Evolutionary conservation across 768 basidiomycete genomes (phyloP), one percentile per base, ranked within the genome.

Genomic region (Phaeotremella skinneri): DNA sequence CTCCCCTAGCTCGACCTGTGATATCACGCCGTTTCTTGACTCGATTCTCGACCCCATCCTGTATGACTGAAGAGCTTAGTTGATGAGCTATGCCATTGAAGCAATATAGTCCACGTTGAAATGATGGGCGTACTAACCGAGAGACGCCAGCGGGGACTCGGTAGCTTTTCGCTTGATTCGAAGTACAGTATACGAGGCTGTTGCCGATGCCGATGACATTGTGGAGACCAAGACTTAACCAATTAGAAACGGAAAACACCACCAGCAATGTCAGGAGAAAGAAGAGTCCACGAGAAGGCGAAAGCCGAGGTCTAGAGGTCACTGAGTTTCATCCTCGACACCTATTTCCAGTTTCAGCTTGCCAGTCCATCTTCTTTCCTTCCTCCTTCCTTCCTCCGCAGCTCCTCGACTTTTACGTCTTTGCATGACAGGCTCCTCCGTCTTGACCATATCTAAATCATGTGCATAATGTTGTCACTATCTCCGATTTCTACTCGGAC

Each of bases 121-220:
- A n/a, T n/a, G n/a, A 6, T 45, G 21, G 23, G 9, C 37, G n/a
- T 23, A 61, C 66, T 52, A 30, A 77, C 77, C 73, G 17, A 78
- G 62, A 4, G 73, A 73, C 13, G 72, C 67, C 21, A 78, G 61
- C 0, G 76, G 77, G 3, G 68, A 56, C 30, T 78, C 76, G 14
- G 72, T 78, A 13, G 74, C 72, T 61, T 77, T 78, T 11, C 77
- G 61, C 66, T 78, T 78, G 75, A 78, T 77, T 6, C 76, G 51
- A 20, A 78, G 56, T 25, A 78, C 69, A 6, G 76, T 77, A 56
- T 69, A 69, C 11, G 43, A 45, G 21, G 43, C 43, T n/a, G 59
- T 58, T 17, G 61, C 56, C 7, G 49, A 55, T 27, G 68, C 52
- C 6, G 54, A 49, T 54, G 32, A 52, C 29, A 52, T 61, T 5